Conservation (phyloP, 176 grass and related monocot genomes). For the Eleusine indica region DNA sequence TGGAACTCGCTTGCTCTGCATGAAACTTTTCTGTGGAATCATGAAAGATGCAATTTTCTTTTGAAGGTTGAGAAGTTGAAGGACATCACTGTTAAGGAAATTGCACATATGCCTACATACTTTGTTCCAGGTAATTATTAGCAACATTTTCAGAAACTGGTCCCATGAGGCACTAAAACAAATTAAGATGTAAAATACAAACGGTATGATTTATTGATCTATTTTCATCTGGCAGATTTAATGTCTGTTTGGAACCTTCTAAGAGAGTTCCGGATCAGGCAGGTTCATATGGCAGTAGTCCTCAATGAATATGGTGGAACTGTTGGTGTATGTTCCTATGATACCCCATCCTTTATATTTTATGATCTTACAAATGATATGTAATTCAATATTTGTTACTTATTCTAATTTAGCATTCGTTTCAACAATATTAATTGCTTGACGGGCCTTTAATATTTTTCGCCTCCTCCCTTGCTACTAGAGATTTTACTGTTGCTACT, state of each 20-base stretch:
- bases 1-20: conserved; percentile 23
- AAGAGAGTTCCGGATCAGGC: conserved; percentile 94
- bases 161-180: conserved; percentile 4
- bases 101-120: conserved; percentile 84
- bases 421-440: conserved; percentile 10
- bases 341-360: conserved; percentile 33
- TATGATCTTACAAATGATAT: conserved; percentile 28
- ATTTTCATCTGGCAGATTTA: conserved; percentile 72
- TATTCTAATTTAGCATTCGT: conserved; percentile 11
- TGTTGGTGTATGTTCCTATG: conserved; percentile 75
- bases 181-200: conserved; percentile 28
- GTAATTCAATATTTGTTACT: background rate
- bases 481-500: background rate
- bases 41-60: conserved; percentile 43
- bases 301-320: conserved; percentile 99
- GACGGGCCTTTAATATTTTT: background rate
- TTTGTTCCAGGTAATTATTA: conserved; percentile 85
- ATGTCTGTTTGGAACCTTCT: conserved; percentile 98
- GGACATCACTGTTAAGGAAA: conserved; percentile 85
- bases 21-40: conserved; percentile 30
- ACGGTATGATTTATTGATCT: background rate
- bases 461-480: background rate
- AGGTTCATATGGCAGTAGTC: conserved; percentile 99
- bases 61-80: conserved; percentile 93
- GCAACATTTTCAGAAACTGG: background rate